These are phyloP conservation scores for Colletotrichum graminicola DNA, from an alignment of 2,329 filamentous ascomycete genomes.

Conservation along the genomic window DNA sequence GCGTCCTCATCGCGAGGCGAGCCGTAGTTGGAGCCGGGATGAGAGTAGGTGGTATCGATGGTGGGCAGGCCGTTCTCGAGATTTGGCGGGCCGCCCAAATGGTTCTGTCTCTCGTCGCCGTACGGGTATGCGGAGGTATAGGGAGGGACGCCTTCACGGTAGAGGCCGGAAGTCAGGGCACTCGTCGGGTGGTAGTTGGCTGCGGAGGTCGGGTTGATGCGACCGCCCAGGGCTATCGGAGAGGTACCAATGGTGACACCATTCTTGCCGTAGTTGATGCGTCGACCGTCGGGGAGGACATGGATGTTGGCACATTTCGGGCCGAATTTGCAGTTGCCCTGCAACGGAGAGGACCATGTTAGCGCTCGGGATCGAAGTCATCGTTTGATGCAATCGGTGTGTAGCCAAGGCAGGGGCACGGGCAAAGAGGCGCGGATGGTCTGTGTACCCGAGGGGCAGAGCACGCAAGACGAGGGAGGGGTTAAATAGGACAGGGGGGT, in stretches of 20 bases:
- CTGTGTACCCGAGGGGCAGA: conserved; percentile 35
- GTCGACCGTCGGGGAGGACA: conserved; percentile 90
- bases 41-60: conserved; percentile 70
- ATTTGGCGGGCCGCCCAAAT: conserved; percentile 62
- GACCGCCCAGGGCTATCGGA: conserved; percentile 72
- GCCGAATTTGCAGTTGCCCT: conserved; percentile 99
- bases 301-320: conserved; percentile 98
- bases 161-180: conserved; percentile 73
- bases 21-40: conserved; percentile 75
- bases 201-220: conserved; percentile 72
- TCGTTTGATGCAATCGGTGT: conserved; percentile 24
- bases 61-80: conserved; percentile 68
- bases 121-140: conserved; percentile 56
- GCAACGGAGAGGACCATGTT: conserved; percentile 22
- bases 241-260: conserved; percentile 73
- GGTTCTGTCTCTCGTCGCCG: conserved; percentile 57
- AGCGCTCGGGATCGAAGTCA: conserved; percentile 1
- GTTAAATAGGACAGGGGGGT: conserved; percentile 27
- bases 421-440: conserved; percentile 14
- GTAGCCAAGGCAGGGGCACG: conserved; percentile 20
- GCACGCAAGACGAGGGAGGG: conserved; percentile 37
- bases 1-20: conserved; percentile 81
- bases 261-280: conserved; percentile 84
- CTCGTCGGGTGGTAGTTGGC: conserved; percentile 71
- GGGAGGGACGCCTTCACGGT: conserved; percentile 56